Evolutionary conservation across 2,329 filamentous ascomycete genomes (phyloP).

Genomic region (Sodiomyces alkalinus): DNA sequence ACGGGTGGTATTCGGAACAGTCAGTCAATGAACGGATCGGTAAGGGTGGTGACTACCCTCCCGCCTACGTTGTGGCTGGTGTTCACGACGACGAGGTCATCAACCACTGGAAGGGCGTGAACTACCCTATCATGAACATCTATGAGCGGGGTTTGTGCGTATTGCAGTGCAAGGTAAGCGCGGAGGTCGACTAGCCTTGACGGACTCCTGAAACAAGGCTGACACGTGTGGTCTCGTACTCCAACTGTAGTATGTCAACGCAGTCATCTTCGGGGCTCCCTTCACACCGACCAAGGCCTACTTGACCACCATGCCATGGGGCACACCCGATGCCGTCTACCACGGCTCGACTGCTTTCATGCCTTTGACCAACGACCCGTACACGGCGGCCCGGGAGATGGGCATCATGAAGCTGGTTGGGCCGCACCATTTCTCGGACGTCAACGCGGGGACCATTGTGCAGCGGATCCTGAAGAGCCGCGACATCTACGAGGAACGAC

Average conservation of each 20-base stretch:
- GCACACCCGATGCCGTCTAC: conserved; percentile 68
- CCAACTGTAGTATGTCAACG: conserved; percentile 71
- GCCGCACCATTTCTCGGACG: conserved; percentile 64
- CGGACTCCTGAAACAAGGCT: no score
- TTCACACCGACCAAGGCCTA: conserved; percentile 73
- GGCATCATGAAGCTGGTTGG: conserved; percentile 72
- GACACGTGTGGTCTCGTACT: not conserved
- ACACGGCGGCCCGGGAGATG: conserved; percentile 64
- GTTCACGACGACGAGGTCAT: conserved; percentile 92
- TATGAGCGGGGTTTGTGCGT: conserved; percentile 93
- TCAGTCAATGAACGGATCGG: conserved; percentile 46
- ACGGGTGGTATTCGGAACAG: conserved; percentile 61
- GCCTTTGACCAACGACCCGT: conserved; percentile 64
- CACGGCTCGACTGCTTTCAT: conserved; percentile 94
- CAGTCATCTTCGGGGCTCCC: conserved; percentile 78
- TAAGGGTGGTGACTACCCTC: conserved; percentile 60
- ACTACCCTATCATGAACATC: conserved; percentile 99
- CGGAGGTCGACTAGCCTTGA: no score
- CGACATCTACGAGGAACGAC: conserved; percentile 78
- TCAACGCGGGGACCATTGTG: conserved; percentile 89
- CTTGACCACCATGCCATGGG: conserved; percentile 58
- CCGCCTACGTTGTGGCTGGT: conserved; percentile 79
- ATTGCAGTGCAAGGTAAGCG: conserved; percentile 85
- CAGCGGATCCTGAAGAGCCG: conserved; percentile 76
- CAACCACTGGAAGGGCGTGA: conserved; percentile 91